Base-by-base conservation (phyloP, 441 rosid genomes). In the Jatropha podagrica region DNA sequence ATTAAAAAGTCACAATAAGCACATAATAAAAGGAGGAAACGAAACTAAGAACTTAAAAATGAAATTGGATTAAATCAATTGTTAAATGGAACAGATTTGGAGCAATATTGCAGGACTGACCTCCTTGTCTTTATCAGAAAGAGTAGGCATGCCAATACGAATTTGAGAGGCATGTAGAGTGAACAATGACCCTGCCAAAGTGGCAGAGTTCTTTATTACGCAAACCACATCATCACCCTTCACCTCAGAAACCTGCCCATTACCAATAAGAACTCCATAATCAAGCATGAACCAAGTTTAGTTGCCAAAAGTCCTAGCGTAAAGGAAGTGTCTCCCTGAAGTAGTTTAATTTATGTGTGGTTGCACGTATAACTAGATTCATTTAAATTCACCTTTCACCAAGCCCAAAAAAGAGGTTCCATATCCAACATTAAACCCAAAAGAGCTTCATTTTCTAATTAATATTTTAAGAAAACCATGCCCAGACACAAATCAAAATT, bases 91-190 rank as follows among this genome's bases (percentile, higher is more conserved):
- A 8, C 15, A 51, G 78, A 56, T 62, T 0, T 73, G 44, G 56
- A 74, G 32, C 18, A 76, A 23, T 26, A 70, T 76, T 77, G 59
- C 17, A 77, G 38, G 18, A 68, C 77, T 76, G 59, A 91, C 99
- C 96, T 94, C 95, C 84, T 90, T 96, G 79, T 96, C 98, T 79
- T 90, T 88, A 76, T 88, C 92, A 17, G 99, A 81, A 27, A 96
- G 97, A 20, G 99, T 92, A 54, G 99, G 99, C 83, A 94, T 75
- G 49, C 88, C 92, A 65, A 96, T 92, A 65, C 58, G 97, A 83
- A 96, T 84, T 89, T 96, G 98, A 72, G 98, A 91, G 72, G 82
- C 92, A 70, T 94, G 98, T 81, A 90, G 74, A 37, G 98, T 96
- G 83, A 92, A 96, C 65, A 96, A 73, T 54, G 98, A 81, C 52